phyloP scores from a whole-genome alignment of 2,329 filamentous ascomycete genomes.

The Trichoderma simmonsii region DNA sequence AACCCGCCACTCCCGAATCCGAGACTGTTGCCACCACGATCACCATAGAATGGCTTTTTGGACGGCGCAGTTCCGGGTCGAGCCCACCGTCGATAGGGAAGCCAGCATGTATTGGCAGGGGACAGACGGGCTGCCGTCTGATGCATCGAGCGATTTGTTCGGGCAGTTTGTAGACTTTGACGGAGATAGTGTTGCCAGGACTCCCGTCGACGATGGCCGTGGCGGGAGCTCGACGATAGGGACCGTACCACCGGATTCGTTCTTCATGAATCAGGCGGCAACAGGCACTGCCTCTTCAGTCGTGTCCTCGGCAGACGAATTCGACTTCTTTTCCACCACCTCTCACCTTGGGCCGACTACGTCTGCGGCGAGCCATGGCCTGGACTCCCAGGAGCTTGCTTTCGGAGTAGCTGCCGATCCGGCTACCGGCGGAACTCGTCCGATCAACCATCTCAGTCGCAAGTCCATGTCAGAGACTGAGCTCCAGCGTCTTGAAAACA shows the following conservation, averaged over 20 bases:
- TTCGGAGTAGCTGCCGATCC: slow-evolving; percentile 19
- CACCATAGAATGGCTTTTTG: slow-evolving; percentile 34
- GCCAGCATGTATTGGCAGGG: slow-evolving; percentile 37
- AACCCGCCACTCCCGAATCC: slow-evolving; percentile 7
- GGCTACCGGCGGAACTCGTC: slow-evolving; percentile 21
- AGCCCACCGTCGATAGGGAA: slow-evolving; percentile 34
- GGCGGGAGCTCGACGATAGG: slow-evolving; percentile 24
- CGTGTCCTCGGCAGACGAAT: slow-evolving; percentile 36
- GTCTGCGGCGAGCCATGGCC: slow-evolving; percentile 29
- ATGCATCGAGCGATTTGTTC: slow-evolving; percentile 35
- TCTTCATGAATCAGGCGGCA: slow-evolving; percentile 30
- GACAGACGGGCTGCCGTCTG: slow-evolving; percentile 29
- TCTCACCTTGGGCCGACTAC: slow-evolving; percentile 29
- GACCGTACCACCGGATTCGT: slow-evolving; percentile 27
- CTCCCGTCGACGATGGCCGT: slow-evolving; percentile 23
- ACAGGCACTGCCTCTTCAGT: slow-evolving; percentile 36
- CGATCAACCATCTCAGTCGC: slow-evolving; percentile 28
- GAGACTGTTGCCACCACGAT: background rate
- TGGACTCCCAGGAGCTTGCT: slow-evolving; percentile 31
- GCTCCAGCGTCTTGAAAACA: slow-evolving; percentile 46
- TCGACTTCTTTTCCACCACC: slow-evolving; percentile 37
- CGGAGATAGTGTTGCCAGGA: slow-evolving; percentile 23
- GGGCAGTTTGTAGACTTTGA: slow-evolving; percentile 39
- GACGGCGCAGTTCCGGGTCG: slow-evolving; percentile 35
- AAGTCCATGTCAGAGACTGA: slow-evolving; percentile 48